Conservation (phyloP, 2,329 filamentous ascomycete species). For the Orbilia javanica region DNA sequence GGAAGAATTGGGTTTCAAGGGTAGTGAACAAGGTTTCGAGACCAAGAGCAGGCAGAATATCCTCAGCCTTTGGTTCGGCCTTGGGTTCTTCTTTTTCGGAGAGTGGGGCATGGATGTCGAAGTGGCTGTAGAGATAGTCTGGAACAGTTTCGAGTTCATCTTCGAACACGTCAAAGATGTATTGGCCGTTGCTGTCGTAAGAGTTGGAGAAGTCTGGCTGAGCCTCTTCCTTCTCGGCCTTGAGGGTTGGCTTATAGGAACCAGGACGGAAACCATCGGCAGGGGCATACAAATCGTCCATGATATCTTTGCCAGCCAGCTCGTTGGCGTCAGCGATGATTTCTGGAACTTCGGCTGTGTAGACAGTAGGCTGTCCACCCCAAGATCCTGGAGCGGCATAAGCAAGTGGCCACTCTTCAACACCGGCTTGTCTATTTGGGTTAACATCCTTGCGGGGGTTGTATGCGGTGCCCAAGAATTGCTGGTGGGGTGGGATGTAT, state of each 20-base stretch:
- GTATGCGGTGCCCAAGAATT: constrained; percentile 58
- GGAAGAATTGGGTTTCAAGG: constrained; percentile 52
- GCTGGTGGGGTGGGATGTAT: constrained; percentile 47
- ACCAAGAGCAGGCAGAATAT: constrained; percentile 49
- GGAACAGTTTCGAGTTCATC: constrained; percentile 55
- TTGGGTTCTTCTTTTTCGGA: constrained; percentile 47
- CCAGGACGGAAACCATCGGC: constrained; percentile 54
- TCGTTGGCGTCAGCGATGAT: constrained; percentile 52
- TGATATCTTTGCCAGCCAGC: constrained; percentile 51
- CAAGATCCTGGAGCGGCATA: constrained; percentile 59
- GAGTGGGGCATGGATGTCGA: constrained; percentile 53
- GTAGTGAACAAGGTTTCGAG: constrained; percentile 52
- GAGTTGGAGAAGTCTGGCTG: constrained; percentile 52
- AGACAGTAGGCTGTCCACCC: constrained; percentile 49
- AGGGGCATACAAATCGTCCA: constrained; percentile 51
- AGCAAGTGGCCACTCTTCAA: constrained; percentile 61
- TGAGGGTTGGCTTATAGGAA: constrained; percentile 48
- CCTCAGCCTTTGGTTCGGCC: constrained; percentile 46
- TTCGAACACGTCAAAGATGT: constrained; percentile 55
- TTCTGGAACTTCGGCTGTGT: constrained; percentile 48
- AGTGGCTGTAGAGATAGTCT: constrained; percentile 55
- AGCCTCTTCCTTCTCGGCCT: constrained; percentile 46
- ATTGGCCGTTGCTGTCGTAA: constrained; percentile 57
- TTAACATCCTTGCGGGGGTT: constrained; percentile 61
- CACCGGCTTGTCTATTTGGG: constrained; percentile 58